Percentiles rank a stretch among this genome's conserved stretches.
Evolutionary conservation across 2,329 filamentous ascomycete genomes (phyloP).

Genomic region (Alternaria postmessia): DNA sequence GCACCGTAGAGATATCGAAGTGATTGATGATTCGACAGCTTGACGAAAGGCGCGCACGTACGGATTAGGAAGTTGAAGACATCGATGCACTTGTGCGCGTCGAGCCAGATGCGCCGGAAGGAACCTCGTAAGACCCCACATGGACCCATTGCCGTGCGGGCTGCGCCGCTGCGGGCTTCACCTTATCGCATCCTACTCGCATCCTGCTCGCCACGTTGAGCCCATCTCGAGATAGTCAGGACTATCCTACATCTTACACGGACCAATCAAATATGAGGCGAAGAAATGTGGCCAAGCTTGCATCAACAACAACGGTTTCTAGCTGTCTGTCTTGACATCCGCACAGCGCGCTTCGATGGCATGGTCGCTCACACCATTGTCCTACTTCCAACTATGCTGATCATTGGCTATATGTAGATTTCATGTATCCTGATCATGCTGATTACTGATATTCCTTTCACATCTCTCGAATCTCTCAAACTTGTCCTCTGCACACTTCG

Average conservation of each 20-base stretch:
- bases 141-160: neutral
- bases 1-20: neutral
- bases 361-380: neutral
- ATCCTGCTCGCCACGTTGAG: neutral
- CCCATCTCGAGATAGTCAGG: neutral
- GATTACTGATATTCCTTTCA: neutral
- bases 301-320: neutral
- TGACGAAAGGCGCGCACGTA: neutral
- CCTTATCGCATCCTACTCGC: neutral
- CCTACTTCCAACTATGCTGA: neutral
- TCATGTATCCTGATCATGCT: neutral
- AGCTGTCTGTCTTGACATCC: neutral
- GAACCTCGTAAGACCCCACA: neutral
- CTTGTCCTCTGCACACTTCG: neutral
- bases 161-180: neutral
- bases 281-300: neutral
- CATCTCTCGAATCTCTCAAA: neutral
- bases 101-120: neutral
- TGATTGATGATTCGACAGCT: neutral
- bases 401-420: neutral
- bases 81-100: neutral
- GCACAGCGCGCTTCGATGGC: neutral
- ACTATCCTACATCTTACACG: neutral
- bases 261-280: neutral
- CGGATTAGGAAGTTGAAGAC: neutral